Base-by-base conservation (phyloP, 164 flowering plant genomes). In the Stephania japonica region DNA sequence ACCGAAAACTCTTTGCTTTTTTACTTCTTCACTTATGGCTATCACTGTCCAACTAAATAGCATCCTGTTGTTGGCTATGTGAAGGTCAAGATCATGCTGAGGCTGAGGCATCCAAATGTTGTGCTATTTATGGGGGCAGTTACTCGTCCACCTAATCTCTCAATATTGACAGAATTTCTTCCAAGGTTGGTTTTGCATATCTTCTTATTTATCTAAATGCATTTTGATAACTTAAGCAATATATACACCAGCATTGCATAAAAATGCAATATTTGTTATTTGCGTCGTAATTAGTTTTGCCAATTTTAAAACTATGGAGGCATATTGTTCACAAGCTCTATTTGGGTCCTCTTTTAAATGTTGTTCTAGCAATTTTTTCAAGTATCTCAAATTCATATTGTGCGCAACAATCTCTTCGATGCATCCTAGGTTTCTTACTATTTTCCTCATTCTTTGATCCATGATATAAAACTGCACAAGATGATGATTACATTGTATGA, bases 61-160 rank as follows among this genome's bases (percentile, higher is more conserved):
- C 49, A 42, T 67, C 47, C 4, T 71, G 24, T 42, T 69, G 69
- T 44, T 72, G 80, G 68, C 73, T 47, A 76, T 69, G 5, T 81
- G 83, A 86, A 95, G 99, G 80, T 89, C 72, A 92, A 86, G 70
- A 86, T 96, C 77, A 96, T 96, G 99, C 82, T 88, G 70, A 90
- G 98, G 81, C 79, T 96, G 80, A 86, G 98, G 53, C 99, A 96
- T 83, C 99, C 99, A 27, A 96, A 96, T 86, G 95, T 93, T 69
- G 98, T 96, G 75, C 98, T 96, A 78, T 93, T 96, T 83, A 96
- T 93, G 99, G 99, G 99, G 72, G 99, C 98, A 16, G 96, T 96
- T 71, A 90, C 97, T 61, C 90, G 89, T 19, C 89, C 97, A 32
- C 99, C 99, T 9, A 85, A 93, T 85, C 86, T 93, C 72, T 96